Conservation (phyloP, 139 green algal species). For the Spirogloea muscicola region DNA sequence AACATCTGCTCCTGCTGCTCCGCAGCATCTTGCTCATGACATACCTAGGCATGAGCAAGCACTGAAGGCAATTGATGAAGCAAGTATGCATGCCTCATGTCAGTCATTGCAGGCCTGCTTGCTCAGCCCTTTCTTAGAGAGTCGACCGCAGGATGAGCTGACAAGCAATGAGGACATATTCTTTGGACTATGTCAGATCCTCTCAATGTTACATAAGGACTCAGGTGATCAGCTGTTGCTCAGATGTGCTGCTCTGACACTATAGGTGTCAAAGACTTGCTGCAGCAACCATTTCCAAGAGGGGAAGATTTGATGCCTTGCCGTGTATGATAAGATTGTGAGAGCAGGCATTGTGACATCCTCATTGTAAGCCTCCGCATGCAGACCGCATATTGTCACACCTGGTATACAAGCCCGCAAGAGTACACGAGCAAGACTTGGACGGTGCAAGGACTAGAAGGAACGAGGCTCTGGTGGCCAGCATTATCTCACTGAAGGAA, state of each 20-base stretch:
- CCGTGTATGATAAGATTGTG: background rate
- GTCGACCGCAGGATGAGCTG: conserved; percentile 54
- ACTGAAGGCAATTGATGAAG: too few relatives aligned
- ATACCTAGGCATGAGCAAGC: too few relatives aligned
- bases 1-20: conserved; percentile 4
- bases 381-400: conserved; percentile 39
- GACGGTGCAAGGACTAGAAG: conserved; percentile 10
- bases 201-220: conserved; percentile 42
- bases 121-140: conserved; percentile 58
- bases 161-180: conserved; percentile 40
- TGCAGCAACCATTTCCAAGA: too few relatives aligned
- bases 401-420: conserved; percentile 35
- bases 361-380: background rate
- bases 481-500: conserved; percentile 45
- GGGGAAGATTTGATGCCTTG: background rate
- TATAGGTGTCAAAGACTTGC: background rate
- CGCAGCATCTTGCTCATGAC: background rate
- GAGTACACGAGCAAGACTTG: conserved; percentile 16
- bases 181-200: conserved; percentile 13
- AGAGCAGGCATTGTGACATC: background rate
- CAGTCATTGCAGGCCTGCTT: background rate
- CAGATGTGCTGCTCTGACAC: background rate
- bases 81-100: background rate
- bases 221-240: conserved; percentile 23
- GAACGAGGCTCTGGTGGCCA: conserved; percentile 33